Evolutionary conservation across 1,139 yeast species (phyloP), one percentile per base, ranked within the genome.

Genomic region (Lodderomyces margitis): DNA sequence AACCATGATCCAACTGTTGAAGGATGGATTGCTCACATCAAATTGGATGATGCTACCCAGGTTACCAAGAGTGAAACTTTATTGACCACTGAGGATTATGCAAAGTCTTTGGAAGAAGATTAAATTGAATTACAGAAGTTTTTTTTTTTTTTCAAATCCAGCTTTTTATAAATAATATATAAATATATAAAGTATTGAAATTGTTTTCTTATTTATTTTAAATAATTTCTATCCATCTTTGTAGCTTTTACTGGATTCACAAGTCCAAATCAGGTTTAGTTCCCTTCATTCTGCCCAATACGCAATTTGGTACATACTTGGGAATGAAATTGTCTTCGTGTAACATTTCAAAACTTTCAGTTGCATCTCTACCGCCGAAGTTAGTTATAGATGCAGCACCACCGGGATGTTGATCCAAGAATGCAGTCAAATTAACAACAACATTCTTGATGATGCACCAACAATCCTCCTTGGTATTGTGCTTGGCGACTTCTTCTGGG

Each of bases 311-410:
- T 4, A 79, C 79, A 48, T 76, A 76, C 47, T 76, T 65, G 7
- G 70, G 64, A 40, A 79, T 66, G 40, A 78, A 78, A 44, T 66
- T 68, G 48, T 78, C 83, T 42, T 76, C 80, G 53, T 78, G 81
- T 41, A 75, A 59, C 75, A 74, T 71, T 36, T 78, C 86, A 58
- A 88, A 91, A 46, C 87, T 79, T 51, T 83, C 85, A 3, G 96
- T 85, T 2, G 95, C 97, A 57, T 92, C 98, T 55, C 81, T 82
- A 12, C 98, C 98, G 3, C 95, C 97, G 56, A 82, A 86, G 49
- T 77, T 78, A 34, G 83, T 59, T 35, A 92, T 81, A 21, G 91
- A 80, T 21, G 74, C 72, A 46, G 75, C 76, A 2, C 98, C 98
- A 46, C 98, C 98, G 1, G 98, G 98, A 61, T 92, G 98, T 37